These are phyloP conservation scores for California macrophylla DNA, from an alignment of 441 rosid species.

Conservation along the genomic window DNA sequence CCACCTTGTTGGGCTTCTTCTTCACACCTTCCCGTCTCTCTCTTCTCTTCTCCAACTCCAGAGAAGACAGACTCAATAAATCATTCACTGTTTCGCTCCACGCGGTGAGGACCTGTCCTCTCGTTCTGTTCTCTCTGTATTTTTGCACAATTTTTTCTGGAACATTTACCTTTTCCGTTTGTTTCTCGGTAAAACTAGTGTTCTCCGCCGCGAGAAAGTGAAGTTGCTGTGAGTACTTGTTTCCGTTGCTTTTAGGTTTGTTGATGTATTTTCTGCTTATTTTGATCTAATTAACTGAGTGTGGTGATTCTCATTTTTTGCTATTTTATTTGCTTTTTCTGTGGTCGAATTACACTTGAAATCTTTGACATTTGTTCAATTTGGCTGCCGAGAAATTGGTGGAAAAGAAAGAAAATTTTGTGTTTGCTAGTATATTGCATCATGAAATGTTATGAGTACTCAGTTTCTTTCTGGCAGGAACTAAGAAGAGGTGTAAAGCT, in stretches of 20 bases:
- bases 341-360: background rate
- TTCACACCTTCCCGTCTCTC: background rate
- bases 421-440: background rate
- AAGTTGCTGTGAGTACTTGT: background rate
- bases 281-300: background rate
- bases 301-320: background rate
- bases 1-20: background rate
- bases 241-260: background rate
- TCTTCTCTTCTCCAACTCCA: background rate
- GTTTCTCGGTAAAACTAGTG: conserved; percentile 11
- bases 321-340: background rate
- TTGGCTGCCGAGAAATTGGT: conserved; percentile 3
- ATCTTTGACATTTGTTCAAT: background rate
- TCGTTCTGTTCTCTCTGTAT: background rate
- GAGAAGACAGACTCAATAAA: background rate
- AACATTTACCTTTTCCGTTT: background rate
- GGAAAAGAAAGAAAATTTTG: background rate
- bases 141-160: background rate
- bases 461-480: background rate
- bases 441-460: background rate
- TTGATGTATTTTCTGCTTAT: background rate
- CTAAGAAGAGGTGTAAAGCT: no score
- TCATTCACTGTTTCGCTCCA: conserved; percentile 3
- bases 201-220: background rate
- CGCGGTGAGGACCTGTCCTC: background rate